phyloP scores from a whole-genome alignment of 495 filamentous ascomycete genomes.

The Neurospora sp. region DNA sequence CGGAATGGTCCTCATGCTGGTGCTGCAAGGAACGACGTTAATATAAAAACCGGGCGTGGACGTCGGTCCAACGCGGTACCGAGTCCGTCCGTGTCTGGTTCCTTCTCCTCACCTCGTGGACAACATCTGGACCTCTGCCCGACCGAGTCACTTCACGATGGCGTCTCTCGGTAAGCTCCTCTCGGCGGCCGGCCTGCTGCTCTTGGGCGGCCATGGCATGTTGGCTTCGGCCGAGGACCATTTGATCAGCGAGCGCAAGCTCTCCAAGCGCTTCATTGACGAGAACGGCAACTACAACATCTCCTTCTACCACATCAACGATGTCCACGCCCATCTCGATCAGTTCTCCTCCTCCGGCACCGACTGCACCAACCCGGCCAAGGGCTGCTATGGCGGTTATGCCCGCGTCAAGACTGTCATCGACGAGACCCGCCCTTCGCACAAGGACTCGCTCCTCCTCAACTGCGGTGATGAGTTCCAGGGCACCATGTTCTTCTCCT shows the following conservation, averaged over 20 bases:
- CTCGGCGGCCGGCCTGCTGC: constrained; percentile 1
- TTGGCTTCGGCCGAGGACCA: constrained; percentile 18
- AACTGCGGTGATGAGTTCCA: constrained; percentile 53
- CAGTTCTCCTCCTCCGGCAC: constrained; percentile 45
- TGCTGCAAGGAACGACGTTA: neutral
- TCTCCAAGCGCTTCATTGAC: constrained; percentile 43
- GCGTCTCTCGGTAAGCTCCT: constrained; percentile 3
- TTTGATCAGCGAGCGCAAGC: constrained; percentile 27
- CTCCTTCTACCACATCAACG: constrained; percentile 53
- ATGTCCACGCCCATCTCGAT: constrained; percentile 51
- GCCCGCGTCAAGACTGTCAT: constrained; percentile 44
- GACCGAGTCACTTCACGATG: neutral
- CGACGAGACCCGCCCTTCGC: constrained; percentile 35
- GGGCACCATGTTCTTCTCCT: constrained; percentile 49
- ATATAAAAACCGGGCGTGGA: neutral
- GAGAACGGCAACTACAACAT: constrained; percentile 44
- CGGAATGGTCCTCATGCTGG: neutral
- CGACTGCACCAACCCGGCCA: constrained; percentile 38
- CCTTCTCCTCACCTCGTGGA: neutral
- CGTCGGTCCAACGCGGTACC: neutral
- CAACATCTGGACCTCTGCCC: neutral
- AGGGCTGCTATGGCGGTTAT: constrained; percentile 50
- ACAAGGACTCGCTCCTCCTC: constrained; percentile 44
- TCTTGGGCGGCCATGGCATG: neutral
- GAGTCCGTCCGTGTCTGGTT: neutral